Evolutionary conservation across 495 filamentous ascomycete species (phyloP).

Genomic region (Penicillium bialowiezense): DNA sequence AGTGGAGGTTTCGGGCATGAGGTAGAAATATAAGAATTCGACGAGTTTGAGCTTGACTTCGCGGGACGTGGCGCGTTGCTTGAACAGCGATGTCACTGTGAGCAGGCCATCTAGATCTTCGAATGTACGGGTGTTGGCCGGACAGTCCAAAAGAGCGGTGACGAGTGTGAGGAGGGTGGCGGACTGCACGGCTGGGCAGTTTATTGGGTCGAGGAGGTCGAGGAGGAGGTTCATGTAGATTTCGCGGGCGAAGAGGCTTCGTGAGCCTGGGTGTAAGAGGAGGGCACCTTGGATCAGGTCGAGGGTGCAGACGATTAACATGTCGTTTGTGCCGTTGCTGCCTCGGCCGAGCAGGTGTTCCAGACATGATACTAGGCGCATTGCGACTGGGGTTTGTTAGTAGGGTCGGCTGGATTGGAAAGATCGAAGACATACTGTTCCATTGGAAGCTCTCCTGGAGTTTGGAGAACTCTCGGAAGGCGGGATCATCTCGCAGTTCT

Average conservation of each 20-base stretch:
- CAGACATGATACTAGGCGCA: constrained; percentile 80
- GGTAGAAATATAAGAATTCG: constrained; percentile 96
- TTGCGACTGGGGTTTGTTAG: constrained; percentile 55
- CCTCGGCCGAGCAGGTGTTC: constrained; percentile 82
- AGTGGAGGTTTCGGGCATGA: constrained; percentile 83
- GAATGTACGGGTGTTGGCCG: constrained; percentile 84
- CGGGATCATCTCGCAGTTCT: constrained; percentile 76
- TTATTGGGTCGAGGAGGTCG: constrained; percentile 90
- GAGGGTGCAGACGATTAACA: constrained; percentile 83
- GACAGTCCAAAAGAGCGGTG: constrained; percentile 77
- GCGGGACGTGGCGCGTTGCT: constrained; percentile 71
- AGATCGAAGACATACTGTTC: constrained; percentile 62
- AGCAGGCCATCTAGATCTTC: constrained; percentile 90
- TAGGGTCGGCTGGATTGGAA: constrained; percentile 2
- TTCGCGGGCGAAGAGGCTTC: constrained; percentile 81
- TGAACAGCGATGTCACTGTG: constrained; percentile 92
- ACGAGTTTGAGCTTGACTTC: constrained; percentile 91
- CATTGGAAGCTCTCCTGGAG: constrained; percentile 96
- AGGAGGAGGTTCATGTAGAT: constrained; percentile 95
- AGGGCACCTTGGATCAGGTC: constrained; percentile 88
- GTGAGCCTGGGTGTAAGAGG: constrained; percentile 89
- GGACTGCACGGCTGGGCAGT: constrained; percentile 87
- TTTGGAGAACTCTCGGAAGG: constrained; percentile 95
- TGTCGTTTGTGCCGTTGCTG: constrained; percentile 78
- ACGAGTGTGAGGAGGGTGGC: constrained; percentile 86